A percentile compares a stretch with the other conserved stretches of the same genome.
Conservation (phyloP, 345 rosid genomes). For the Turritis glabra region DNA sequence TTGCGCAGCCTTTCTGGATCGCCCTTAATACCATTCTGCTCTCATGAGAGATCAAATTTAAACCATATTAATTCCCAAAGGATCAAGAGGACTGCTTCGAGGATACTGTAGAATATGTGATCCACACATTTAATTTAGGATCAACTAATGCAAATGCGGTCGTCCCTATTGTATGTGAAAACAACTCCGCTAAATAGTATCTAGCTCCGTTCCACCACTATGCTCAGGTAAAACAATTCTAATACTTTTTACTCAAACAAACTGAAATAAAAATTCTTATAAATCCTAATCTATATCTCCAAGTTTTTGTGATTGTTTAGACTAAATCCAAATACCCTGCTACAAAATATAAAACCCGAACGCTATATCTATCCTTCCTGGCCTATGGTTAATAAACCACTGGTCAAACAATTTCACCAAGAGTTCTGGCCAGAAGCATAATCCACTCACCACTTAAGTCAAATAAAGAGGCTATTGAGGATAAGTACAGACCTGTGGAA, state of each 20-base stretch:
- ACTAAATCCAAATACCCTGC: conserved; percentile 5
- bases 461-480: conserved; percentile 1
- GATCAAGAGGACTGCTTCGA: conserved; percentile 5
- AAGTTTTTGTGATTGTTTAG: not conserved
- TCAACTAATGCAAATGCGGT: not conserved
- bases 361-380: not conserved
- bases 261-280: not conserved
- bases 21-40: conserved; percentile 59
- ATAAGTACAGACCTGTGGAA: conserved; percentile 62
- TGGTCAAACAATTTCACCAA: not conserved
- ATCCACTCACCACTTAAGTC: not conserved
- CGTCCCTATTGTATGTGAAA: not conserved
- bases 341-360: not conserved
- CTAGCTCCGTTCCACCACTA: not conserved
- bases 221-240: not conserved
- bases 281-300: not conserved
- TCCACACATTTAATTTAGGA: not conserved
- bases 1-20: conserved; percentile 82
- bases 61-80: conserved; percentile 11
- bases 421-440: not conserved
- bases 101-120: not conserved
- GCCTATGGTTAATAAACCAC: not conserved
- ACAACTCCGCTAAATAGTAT: not conserved
- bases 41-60: conserved; percentile 26
- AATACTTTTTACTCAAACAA: not conserved